Conservation (phyloP, 352 stramenopile species). For the Globisporangium cystogenes region DNA sequence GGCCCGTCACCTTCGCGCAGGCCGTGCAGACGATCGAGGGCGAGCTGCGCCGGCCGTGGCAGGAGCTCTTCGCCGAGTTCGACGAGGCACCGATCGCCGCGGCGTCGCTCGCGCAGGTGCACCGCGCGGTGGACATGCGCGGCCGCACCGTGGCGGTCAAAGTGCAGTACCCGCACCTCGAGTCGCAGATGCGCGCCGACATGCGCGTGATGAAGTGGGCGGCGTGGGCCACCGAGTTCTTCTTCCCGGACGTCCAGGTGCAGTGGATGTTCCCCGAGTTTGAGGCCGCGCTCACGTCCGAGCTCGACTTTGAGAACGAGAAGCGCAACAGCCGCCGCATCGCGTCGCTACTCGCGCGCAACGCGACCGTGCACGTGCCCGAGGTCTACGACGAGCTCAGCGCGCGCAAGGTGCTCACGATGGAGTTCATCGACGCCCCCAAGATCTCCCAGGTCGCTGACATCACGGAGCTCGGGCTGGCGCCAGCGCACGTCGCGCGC, state of each 20-base stretch:
- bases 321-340: slow-evolving; percentile 77
- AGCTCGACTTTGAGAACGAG: slow-evolving; percentile 85
- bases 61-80: slow-evolving; percentile 89
- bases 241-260: slow-evolving; percentile 90
- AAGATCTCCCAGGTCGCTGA: slow-evolving; percentile 89
- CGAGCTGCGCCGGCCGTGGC: slow-evolving; percentile 61
- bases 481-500: slow-evolving; percentile 74
- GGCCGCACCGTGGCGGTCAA: slow-evolving; percentile 95
- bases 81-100: slow-evolving; percentile 91
- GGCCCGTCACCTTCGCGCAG: slow-evolving; percentile 50
- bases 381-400: slow-evolving; percentile 84
- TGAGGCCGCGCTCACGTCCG: slow-evolving; percentile 58
- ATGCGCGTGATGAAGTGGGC: slow-evolving; percentile 66
- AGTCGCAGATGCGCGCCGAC: slow-evolving; percentile 67
- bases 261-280: slow-evolving; percentile 97
- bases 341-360: slow-evolving; percentile 45
- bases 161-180: slow-evolving; percentile 92
- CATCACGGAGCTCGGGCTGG: slow-evolving; percentile 79
- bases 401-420: slow-evolving; percentile 90
- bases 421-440: slow-evolving; percentile 96
- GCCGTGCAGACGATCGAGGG: slow-evolving; percentile 42
- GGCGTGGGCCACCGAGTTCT: slow-evolving; percentile 57
- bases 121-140: slow-evolving; percentile 86
- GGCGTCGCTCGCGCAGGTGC: slow-evolving; percentile 95
- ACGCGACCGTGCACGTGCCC: slow-evolving; percentile 72